Percentiles rank a stretch among this genome's conserved stretches.
Evolutionary conservation across 164 flowering plant species (phyloP).

Genomic region (Kingdonia uniflora): DNA sequence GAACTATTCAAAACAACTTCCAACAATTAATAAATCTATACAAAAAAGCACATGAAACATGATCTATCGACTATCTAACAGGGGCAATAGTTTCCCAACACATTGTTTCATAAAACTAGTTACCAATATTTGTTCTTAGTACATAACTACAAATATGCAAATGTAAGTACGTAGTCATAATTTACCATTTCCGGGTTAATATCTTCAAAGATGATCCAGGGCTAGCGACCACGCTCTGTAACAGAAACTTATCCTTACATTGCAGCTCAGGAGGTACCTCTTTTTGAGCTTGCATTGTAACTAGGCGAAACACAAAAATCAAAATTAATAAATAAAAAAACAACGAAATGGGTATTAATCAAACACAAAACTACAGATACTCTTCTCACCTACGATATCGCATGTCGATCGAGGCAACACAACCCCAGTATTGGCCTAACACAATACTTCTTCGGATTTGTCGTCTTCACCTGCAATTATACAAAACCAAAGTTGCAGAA

Average conservation of each 20-base stretch:
- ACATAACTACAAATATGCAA: background rate
- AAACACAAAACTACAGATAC: background rate
- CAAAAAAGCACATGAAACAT: too few relatives aligned
- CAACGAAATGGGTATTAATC: background rate
- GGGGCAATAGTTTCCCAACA: too few relatives aligned
- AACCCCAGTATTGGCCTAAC: conserved; percentile 80
- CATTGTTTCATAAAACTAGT: too few relatives aligned
- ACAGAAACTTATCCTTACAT: conserved; percentile 80
- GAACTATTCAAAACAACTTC: conserved; percentile 36
- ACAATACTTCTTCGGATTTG: conserved; percentile 79
- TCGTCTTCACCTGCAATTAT: conserved; percentile 69
- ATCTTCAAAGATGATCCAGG: conserved; percentile 35
- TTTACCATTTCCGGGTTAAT: conserved; percentile 61
- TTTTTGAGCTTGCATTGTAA: conserved; percentile 85
- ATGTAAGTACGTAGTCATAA: background rate
- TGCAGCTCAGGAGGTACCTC: conserved; percentile 74
- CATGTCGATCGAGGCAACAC: conserved; percentile 53
- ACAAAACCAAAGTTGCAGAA: background rate
- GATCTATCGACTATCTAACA: too few relatives aligned
- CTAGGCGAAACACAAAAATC: conserved; percentile 17
- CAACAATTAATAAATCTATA: background rate
- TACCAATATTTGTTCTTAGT: too few relatives aligned
- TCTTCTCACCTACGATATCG: conserved; percentile 49
- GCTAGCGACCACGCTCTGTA: conserved; percentile 52
- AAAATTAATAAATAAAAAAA: background rate